Base-by-base conservation (phyloP, 129 eudicot species). In the Silybum marianum region DNA sequence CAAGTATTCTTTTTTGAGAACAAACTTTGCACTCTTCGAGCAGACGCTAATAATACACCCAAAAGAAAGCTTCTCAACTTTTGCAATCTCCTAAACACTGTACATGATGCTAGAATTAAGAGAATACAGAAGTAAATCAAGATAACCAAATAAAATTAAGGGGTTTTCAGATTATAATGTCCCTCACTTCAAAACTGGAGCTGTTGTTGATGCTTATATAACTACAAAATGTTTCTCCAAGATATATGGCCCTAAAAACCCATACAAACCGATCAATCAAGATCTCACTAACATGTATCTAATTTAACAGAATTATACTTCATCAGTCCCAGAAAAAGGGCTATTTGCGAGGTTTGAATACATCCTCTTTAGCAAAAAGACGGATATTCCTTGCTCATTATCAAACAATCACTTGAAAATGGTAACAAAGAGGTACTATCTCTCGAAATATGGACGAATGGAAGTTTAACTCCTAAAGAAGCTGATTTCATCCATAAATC, bases 211-310 rank as follows among this genome's bases (percentile, higher is more conserved):
- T 91, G 80, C 99, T 95, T 71, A 95, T 86, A 77, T 95, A 95
- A 63, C 99, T 92, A 88, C 98, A 92, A 80, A 95, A 95, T 23
- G 99, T 95, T 89, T 95, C 98, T 73, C 99, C 99, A 76, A 95
- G 84, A 87, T 95, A 95, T 81, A 95, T 95, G 44, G 99, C 99
- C 85, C 97, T 94, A 67, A 82, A 76, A 63, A 66, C 23, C 67
- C 36, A 76, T 9, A 79, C 76, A 69, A 67, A 18, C 58, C 39
- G 26, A 69, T 9, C 46, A 30, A 69, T 26, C 62, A 44, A 70
- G 32, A 26, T 62, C 30, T 14, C 75, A 80, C 8, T 58, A 10
- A 66, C 42, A 74, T 14, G 22, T 5, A 54, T 54, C 36, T 73
- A 76, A 40, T 25, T 25, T 0, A 16, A 48, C 67, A 77, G 13